Conservation (phyloP, 805 yeast species). For the Saccharomycopsis sp. region DNA sequence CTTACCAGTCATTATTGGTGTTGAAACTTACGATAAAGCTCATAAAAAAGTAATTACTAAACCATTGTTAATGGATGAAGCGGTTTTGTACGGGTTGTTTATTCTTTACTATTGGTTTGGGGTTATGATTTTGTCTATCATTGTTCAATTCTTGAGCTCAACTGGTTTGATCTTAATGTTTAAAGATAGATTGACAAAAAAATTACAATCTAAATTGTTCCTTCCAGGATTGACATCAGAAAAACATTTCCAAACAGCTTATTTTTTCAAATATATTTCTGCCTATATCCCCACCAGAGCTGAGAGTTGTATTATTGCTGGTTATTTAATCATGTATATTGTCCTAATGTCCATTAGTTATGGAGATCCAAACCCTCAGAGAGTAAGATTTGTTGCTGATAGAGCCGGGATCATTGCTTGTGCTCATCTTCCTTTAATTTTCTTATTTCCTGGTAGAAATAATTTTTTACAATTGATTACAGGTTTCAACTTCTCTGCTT, state of each 20-base stretch:
- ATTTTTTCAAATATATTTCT: conserved; percentile 14
- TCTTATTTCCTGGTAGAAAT: conserved; percentile 64
- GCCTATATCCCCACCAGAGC: conserved; percentile 29
- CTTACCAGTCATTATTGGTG: conserved; percentile 6
- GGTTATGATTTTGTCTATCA: conserved; percentile 6
- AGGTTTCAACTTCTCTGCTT: conserved; percentile 53
- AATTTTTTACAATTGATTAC: conserved; percentile 51
- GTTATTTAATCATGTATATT: conserved; percentile 25
- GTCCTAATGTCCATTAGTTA: conserved; percentile 23
- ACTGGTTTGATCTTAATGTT: conserved; percentile 9
- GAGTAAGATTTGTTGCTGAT: conserved; percentile 26
- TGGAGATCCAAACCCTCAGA: conserved; percentile 20
- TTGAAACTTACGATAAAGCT: conserved; percentile 1
- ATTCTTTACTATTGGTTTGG: conserved; percentile 15
- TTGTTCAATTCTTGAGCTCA: conserved; percentile 5
- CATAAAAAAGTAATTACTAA: background rate
- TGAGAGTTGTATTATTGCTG: conserved; percentile 27
- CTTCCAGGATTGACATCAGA: conserved; percentile 23
- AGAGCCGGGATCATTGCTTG: conserved; percentile 27
- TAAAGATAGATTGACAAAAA: conserved; percentile 6
- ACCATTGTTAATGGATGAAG: background rate
- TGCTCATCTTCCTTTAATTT: conserved; percentile 40
- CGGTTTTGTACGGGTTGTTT: conserved; percentile 7
- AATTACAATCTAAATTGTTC: conserved; percentile 20
- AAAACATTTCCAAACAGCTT: conserved; percentile 21